phyloP scores from a whole-genome alignment of 768 basidiomycete genomes.

The Kwoniella mangroviensis region DNA sequence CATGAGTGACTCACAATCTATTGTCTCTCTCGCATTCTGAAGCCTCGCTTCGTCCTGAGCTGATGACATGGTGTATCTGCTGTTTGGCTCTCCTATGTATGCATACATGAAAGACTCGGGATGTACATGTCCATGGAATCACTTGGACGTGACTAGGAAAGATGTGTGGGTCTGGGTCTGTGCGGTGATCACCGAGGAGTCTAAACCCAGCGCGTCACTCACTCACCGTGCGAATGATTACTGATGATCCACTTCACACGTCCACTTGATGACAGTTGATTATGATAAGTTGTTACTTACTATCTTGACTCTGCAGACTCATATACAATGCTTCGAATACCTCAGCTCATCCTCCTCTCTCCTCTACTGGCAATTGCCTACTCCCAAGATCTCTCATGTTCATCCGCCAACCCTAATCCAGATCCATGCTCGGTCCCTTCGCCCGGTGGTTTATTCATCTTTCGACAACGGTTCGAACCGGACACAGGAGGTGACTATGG shows the following conservation, averaged over 20 bases:
- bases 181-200: slow-evolving; percentile 12
- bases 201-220: neutral
- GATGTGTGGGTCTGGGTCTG: neutral
- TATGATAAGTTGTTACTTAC: neutral
- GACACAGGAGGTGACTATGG: slow-evolving; percentile 52
- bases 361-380: neutral
- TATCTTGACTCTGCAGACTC: neutral
- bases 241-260: neutral
- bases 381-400: slow-evolving; percentile 32
- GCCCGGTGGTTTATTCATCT: slow-evolving; percentile 52
- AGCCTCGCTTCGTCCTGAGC: slow-evolving; percentile 41
- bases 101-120: too few species aligned
- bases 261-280: neutral
- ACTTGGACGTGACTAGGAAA: neutral
- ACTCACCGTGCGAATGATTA: neutral
- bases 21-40: slow-evolving; percentile 52
- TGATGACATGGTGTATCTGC: slow-evolving; percentile 29
- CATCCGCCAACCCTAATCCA: slow-evolving; percentile 6
- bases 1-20: slow-evolving; percentile 42
- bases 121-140: too few species aligned
- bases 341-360: slow-evolving; percentile 1
- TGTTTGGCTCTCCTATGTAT: too few species aligned
- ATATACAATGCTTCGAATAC: neutral
- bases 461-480: slow-evolving; percentile 54
- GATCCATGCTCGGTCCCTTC: slow-evolving; percentile 48